Evolutionary conservation across 495 filamentous ascomycete genomes (phyloP).

Genomic region (Cenococcum geophilum): DNA sequence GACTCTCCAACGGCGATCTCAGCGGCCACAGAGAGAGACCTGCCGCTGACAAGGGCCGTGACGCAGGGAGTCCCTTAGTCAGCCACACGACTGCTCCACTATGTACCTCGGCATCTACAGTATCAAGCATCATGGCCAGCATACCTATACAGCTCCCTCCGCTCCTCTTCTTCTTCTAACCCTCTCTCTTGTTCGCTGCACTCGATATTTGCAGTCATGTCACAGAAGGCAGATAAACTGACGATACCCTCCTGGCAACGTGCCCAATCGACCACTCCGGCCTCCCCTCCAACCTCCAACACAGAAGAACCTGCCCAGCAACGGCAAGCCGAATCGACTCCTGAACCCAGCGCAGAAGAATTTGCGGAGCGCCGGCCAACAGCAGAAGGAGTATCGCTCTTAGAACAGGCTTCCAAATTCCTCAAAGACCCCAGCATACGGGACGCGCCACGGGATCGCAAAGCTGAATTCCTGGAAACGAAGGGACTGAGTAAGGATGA

Average conservation of each 20-base stretch:
- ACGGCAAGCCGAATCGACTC: not conserved
- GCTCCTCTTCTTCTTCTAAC: not conserved
- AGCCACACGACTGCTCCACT: too few relatives aligned
- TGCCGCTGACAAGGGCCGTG: too few relatives aligned
- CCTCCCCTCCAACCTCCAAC: conserved; percentile 4
- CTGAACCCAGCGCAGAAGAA: conserved; percentile 1
- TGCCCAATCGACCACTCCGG: conserved; percentile 13
- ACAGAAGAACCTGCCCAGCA: conserved; percentile 9
- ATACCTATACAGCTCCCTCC: not conserved
- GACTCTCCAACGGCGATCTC: not conserved
- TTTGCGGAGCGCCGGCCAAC: not conserved
- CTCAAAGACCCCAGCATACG: conserved; percentile 73
- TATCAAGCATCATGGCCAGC: not conserved
- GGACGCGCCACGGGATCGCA: conserved; percentile 61
- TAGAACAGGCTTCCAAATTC: conserved; percentile 67
- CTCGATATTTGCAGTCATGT: conserved; percentile 32
- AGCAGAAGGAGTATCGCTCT: conserved; percentile 34
- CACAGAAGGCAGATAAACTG: conserved; percentile 37
- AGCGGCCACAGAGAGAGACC: too few relatives aligned
- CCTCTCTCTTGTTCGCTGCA: not conserved
- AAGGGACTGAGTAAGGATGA: conserved; percentile 69
- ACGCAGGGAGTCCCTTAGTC: too few relatives aligned
- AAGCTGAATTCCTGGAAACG: conserved; percentile 68
- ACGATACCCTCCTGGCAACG: conserved; percentile 48
- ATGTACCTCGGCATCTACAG: too few relatives aligned